Evolutionary conservation across 495 filamentous ascomycete species (phyloP).

Genomic region (Lophiotrema nucula): DNA sequence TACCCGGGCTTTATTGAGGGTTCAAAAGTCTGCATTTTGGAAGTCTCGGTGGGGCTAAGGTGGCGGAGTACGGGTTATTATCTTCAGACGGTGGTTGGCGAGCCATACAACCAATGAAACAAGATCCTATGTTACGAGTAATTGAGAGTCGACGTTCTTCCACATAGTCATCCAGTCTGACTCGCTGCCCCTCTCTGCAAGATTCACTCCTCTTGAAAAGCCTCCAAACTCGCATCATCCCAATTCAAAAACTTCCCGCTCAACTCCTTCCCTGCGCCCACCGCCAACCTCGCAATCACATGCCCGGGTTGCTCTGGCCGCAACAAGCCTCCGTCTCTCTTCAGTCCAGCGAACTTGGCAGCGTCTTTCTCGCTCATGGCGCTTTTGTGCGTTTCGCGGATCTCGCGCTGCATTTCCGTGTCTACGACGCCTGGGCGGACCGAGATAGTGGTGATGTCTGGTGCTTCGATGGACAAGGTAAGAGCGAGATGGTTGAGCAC

Average conservation of each 20-base stretch:
- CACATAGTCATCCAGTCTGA: too few relatives aligned
- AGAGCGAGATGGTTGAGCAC: conserved; percentile 78
- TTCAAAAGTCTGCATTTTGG: too few relatives aligned
- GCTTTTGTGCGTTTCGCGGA: conserved; percentile 67
- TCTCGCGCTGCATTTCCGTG: conserved; percentile 87
- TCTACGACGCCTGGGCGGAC: conserved; percentile 84
- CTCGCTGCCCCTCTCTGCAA: too few relatives aligned
- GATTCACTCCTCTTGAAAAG: conserved; percentile 19
- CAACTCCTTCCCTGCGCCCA: conserved; percentile 61
- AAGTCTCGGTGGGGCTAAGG: too few relatives aligned
- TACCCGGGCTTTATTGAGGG: too few relatives aligned
- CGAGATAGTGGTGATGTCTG: conserved; percentile 65
- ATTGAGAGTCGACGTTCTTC: too few relatives aligned
- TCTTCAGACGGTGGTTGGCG: too few relatives aligned
- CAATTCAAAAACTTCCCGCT: conserved; percentile 57
- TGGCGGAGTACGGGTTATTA: too few relatives aligned
- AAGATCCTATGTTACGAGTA: too few relatives aligned
- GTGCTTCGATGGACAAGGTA: conserved; percentile 76
- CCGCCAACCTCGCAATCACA: conserved; percentile 76
- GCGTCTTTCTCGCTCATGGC: conserved; percentile 65
- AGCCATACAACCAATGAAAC: too few relatives aligned
- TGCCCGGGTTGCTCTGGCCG: conserved; percentile 80
- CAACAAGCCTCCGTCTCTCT: conserved; percentile 67
- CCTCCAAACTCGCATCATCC: conserved; percentile 16
- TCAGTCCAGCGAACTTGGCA: conserved; percentile 65